Percentiles rank a stretch among this genome's conserved stretches.
Conservation (phyloP, 306 rosid species). For the Prosopis cineraria region DNA sequence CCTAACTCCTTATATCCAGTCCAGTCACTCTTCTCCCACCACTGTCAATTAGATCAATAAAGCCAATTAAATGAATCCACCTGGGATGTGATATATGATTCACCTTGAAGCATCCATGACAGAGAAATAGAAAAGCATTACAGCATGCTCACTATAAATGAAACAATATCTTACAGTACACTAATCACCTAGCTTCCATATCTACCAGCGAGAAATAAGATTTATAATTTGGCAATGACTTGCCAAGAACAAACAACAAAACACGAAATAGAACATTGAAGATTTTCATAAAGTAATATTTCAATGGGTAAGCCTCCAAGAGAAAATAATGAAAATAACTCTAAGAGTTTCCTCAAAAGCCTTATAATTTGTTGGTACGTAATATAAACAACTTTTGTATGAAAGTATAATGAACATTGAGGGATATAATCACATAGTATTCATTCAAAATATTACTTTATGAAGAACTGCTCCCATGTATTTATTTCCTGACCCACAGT, state of each 20-base stretch:
- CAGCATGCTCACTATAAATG: constrained; percentile 17
- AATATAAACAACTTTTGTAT: constrained; percentile 1
- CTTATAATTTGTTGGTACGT: constrained; percentile 1
- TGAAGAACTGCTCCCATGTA: constrained; percentile 24
- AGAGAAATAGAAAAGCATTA: not conserved
- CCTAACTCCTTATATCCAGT: constrained; percentile 99
- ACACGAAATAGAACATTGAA: not conserved
- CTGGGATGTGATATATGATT: constrained; percentile 53
- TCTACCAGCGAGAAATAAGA: constrained; percentile 15
- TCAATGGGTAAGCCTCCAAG: constrained; percentile 14
- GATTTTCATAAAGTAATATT: not conserved
- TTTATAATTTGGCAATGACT: constrained; percentile 7
- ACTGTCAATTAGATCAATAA: constrained; percentile 76
- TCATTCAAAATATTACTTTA: constrained; percentile 22
- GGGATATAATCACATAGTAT: constrained; percentile 1
- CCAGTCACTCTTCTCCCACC: constrained; percentile 99
- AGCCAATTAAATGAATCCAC: constrained; percentile 67
- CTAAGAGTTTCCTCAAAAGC: not conserved
- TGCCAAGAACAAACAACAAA: constrained; percentile 14
- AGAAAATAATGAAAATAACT: not conserved
- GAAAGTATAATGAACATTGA: constrained; percentile 16
- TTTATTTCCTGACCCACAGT: constrained; percentile 20
- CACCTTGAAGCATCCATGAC: not conserved
- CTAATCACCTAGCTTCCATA: constrained; percentile 17
- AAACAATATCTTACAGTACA: not conserved